phyloP scores from a whole-genome alignment of 441 rosid genomes.

The Isatis lusitanica region DNA sequence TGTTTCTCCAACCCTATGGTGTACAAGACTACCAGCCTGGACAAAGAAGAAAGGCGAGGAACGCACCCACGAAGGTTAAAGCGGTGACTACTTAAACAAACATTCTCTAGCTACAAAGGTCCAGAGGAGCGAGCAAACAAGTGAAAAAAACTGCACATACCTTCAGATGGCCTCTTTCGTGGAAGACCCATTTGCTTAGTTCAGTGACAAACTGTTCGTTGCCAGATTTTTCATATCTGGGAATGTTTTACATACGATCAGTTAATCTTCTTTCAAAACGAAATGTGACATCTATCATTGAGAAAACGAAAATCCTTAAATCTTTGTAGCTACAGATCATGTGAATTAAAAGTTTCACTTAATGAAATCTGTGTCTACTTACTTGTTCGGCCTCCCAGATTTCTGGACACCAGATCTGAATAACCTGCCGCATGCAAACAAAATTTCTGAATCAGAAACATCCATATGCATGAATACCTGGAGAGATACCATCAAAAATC shows the following conservation, averaged over 20 bases:
- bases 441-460: slow-evolving; percentile 27
- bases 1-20: slow-evolving; percentile 59
- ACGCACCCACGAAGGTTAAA: background rate
- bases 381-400: slow-evolving; percentile 61
- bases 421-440: slow-evolving; percentile 50
- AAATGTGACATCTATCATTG: background rate
- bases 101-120: slow-evolving; percentile 3
- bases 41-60: slow-evolving; percentile 24
- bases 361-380: slow-evolving; percentile 35
- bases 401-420: slow-evolving; percentile 69
- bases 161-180: slow-evolving; percentile 90
- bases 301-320: background rate
- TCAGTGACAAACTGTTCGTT: slow-evolving; percentile 83
- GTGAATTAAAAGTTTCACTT: background rate
- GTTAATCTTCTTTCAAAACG: slow-evolving; percentile 12
- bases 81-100: slow-evolving; percentile 3
- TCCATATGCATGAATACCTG: slow-evolving; percentile 11
- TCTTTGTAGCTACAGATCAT: slow-evolving; percentile 4
- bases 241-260: slow-evolving; percentile 24
- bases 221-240: slow-evolving; percentile 75
- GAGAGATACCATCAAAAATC: slow-evolving; percentile 8
- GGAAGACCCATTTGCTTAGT: slow-evolving; percentile 88
- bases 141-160: slow-evolving; percentile 40
- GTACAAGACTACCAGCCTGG: slow-evolving; percentile 60
- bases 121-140: background rate